Evolutionary conservation across 768 basidiomycete genomes (phyloP).

Genomic region (Mycena rosella): DNA sequence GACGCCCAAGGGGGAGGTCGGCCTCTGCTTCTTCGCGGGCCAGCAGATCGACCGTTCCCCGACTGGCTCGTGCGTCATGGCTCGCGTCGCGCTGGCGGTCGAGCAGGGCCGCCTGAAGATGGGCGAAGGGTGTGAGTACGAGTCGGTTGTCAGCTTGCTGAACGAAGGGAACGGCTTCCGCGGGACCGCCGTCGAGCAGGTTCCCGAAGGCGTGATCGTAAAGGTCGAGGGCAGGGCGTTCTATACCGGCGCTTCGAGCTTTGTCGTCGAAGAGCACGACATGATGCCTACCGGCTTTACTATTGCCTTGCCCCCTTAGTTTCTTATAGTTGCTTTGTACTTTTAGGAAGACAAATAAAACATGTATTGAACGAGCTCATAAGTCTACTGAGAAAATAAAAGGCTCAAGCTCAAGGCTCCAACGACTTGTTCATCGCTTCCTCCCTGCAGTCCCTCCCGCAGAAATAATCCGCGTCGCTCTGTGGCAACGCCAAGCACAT

Average conservation of each 20-base stretch:
- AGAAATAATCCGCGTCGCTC: constrained; percentile 73
- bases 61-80: constrained; percentile 54
- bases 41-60: constrained; percentile 57
- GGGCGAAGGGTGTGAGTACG: constrained; percentile 47
- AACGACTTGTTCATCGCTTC: constrained; percentile 67
- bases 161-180: constrained; percentile 41
- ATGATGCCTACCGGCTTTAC: constrained; percentile 29
- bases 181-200: constrained; percentile 40
- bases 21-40: constrained; percentile 54
- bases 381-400: neutral
- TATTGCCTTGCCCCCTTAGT: constrained; percentile 19
- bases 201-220: constrained; percentile 40
- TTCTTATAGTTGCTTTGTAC: neutral
- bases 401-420: neutral
- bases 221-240: constrained; percentile 47
- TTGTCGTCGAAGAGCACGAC: constrained; percentile 35
- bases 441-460: constrained; percentile 68
- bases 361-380: neutral
- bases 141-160: constrained; percentile 48
- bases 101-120: constrained; percentile 43
- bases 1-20: constrained; percentile 35
- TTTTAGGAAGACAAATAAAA: neutral
- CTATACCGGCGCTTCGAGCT: constrained; percentile 46
- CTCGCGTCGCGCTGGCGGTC: constrained; percentile 52
- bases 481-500: constrained; percentile 75